phyloP scores from a whole-genome alignment of 495 filamentous ascomycete genomes.

The Podospora fimiseda region DNA sequence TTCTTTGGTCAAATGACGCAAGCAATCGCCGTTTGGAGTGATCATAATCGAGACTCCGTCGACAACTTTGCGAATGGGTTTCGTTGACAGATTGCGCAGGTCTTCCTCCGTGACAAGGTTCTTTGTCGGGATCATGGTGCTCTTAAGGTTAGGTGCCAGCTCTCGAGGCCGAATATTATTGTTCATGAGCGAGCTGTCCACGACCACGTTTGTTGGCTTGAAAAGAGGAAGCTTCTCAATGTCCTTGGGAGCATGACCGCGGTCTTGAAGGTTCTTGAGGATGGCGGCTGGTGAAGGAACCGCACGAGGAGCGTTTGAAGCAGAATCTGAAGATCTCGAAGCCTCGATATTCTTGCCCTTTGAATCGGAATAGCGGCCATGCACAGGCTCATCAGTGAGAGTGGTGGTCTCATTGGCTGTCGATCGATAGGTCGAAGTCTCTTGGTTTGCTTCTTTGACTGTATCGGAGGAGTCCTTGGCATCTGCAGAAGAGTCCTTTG shows the following conservation, averaged over 20 bases:
- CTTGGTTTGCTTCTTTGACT: conserved; percentile 24
- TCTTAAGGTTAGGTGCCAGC: conserved; percentile 5
- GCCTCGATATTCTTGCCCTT: conserved; percentile 13
- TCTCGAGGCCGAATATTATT: conserved; percentile 11
- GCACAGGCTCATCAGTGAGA: conserved; percentile 22
- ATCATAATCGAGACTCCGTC: conserved; percentile 55
- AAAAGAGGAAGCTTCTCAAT: conserved; percentile 33
- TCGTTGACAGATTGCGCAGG: conserved; percentile 40
- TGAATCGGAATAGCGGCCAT: conserved; percentile 3
- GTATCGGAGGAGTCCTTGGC: conserved; percentile 29
- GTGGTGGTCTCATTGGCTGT: conserved; percentile 30
- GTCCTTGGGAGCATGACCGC: conserved; percentile 16
- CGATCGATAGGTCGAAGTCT: conserved; percentile 26
- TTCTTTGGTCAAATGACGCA: conserved; percentile 66
- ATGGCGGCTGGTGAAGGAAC: conserved; percentile 32
- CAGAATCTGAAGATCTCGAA: conserved; percentile 3
- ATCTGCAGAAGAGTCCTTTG: no score
- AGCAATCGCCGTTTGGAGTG: conserved; percentile 70
- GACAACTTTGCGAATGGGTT: conserved; percentile 43
- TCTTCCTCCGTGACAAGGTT: conserved; percentile 48
- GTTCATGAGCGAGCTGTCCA: conserved; percentile 16
- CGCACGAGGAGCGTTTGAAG: conserved; percentile 9
- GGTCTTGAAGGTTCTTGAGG: conserved; percentile 28
- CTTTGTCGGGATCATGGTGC: conserved; percentile 32
- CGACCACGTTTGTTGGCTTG: conserved; percentile 13